Conservation (phyloP, 352 stramenopile genomes). For the Albugo candida region DNA sequence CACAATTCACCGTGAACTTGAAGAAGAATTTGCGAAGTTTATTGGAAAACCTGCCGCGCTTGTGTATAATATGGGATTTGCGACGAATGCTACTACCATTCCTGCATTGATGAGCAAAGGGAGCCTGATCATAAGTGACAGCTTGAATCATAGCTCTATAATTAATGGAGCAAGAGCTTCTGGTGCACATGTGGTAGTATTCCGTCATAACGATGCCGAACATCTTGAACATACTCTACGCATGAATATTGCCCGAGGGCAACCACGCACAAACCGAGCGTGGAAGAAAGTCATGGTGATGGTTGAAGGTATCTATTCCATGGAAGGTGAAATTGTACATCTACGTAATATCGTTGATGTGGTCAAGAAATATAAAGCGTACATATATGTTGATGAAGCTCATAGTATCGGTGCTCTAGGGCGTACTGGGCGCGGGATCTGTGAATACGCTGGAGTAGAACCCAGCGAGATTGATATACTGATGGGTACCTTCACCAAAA, state of each 20-base stretch:
- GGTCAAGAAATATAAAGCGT: slow-evolving; percentile 93
- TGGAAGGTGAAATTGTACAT: slow-evolving; percentile 95
- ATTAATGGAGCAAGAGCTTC: slow-evolving; percentile 90
- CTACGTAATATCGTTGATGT: slow-evolving; percentile 83
- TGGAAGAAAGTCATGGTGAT: slow-evolving; percentile 97
- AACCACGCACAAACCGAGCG: slow-evolving; percentile 83
- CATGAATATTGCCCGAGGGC: slow-evolving; percentile 48
- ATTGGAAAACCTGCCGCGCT: slow-evolving; percentile 92
- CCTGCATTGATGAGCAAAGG: slow-evolving; percentile 86
- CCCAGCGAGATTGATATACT: slow-evolving; percentile 93
- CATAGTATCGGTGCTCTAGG: slow-evolving; percentile 94
- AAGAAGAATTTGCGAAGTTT: slow-evolving; percentile 86
- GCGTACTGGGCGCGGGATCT: slow-evolving; percentile 84
- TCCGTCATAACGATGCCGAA: slow-evolving; percentile 91
- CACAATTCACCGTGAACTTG: slow-evolving; percentile 82
- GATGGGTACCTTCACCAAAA: slow-evolving; percentile 99
- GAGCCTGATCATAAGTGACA: slow-evolving; percentile 92
- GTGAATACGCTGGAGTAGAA: slow-evolving; percentile 90
- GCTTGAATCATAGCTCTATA: slow-evolving; percentile 98
- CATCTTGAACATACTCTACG: slow-evolving; percentile 84
- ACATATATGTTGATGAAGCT: slow-evolving; percentile 94
- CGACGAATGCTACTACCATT: slow-evolving; percentile 95
- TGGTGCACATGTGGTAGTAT: slow-evolving; percentile 85
- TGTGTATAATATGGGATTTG: slow-evolving; percentile 98
- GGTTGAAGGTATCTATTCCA: slow-evolving; percentile 95